Evolutionary conservation across 257 asterid genomes (phyloP), one percentile per base, ranked within the genome.

Genomic region (Cinchona pubescens): DNA sequence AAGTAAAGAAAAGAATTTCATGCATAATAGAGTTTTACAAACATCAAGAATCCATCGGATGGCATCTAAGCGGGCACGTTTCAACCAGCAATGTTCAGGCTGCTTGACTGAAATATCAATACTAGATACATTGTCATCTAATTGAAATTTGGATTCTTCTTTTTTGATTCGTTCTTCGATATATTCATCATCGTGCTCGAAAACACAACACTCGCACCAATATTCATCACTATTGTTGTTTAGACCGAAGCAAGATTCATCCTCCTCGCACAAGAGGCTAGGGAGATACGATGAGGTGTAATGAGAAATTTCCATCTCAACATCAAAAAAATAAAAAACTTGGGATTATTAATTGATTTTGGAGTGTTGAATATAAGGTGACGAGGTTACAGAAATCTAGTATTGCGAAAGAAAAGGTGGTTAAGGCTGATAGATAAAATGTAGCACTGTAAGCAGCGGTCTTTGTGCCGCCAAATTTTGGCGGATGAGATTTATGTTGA

Each of bases 41-140:
- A 86, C 88, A 29, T 85, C 70, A 34, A 88, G 83, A 83, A 84
- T 84, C 89, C 90, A 88, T 56, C 73, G 77, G 19, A 88, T 65
- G 51, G 88, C 87, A 42, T 83, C 85, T 27, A 46, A 72, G 23
- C 89, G 88, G 29, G 83, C 83, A 71, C 63, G 40, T 69, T 74
- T 80, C 10, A 67, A 35, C 83, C 79, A 80, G 4, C 43, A 58
- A 40, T 79, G 43, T 1, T 75, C 74, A 30, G 1, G 11, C 9
- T 3, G 75, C 67, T 42, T 69, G 51, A 49, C 29, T 13, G 80
- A n/a, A 69, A 10, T 23, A 45, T 69, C 9, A 10, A 18, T 48
- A 5, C 61, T 3, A 45, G 38, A 45, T 34, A 19, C 35, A 11
- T 64, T 58, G 67, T 49, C 15, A 73, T 75, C 40, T 58, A 74